Evolutionary conservation across 2,329 filamentous ascomycete genomes (phyloP).

Genomic region (Fusarium cyanostomum): DNA sequence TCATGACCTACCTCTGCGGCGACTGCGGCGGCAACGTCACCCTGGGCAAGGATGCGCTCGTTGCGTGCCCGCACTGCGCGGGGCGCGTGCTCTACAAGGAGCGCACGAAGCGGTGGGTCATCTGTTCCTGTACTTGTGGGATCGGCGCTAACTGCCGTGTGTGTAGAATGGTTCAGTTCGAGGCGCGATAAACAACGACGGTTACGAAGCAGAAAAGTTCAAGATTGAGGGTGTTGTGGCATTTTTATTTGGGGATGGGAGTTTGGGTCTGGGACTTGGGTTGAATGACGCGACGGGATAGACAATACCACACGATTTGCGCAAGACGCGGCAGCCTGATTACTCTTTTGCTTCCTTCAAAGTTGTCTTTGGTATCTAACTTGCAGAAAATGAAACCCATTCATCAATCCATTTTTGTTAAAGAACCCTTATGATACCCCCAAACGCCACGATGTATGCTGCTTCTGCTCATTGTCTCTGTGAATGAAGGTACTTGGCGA

Average conservation of each 20-base stretch:
- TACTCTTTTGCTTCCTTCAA: conserved; percentile 28
- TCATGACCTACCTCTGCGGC: conserved; percentile 55
- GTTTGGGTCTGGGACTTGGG: conserved; percentile 38
- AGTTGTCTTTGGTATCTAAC: conserved; percentile 40
- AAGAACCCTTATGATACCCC: conserved; percentile 23
- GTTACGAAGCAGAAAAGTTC: conserved; percentile 18
- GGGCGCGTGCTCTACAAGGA: conserved; percentile 98
- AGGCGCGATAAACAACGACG: conserved; percentile 72
- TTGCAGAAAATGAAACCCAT: conserved; percentile 22
- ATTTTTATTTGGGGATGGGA: conserved; percentile 37
- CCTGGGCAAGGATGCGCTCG: conserved; percentile 60
- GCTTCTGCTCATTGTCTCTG: conserved; percentile 47
- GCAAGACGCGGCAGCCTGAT: conserved; percentile 15
- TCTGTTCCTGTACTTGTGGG: neutral
- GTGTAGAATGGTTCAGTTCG: conserved; percentile 94
- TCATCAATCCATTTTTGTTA: conserved; percentile 15
- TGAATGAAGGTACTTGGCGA: conserved; percentile 67
- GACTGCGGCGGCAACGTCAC: conserved; percentile 55
- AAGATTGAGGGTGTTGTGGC: conserved; percentile 21
- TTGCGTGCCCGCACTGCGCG: conserved; percentile 71
- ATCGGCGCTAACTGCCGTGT: conserved; percentile 7
- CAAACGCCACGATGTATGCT: conserved; percentile 38
- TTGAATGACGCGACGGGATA: conserved; percentile 26
- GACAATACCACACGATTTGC: conserved; percentile 26
- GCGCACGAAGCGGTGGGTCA: conserved; percentile 88